Evolutionary conservation across 805 yeast species (phyloP).

Genomic region (Wickerhamiella australiensis): DNA sequence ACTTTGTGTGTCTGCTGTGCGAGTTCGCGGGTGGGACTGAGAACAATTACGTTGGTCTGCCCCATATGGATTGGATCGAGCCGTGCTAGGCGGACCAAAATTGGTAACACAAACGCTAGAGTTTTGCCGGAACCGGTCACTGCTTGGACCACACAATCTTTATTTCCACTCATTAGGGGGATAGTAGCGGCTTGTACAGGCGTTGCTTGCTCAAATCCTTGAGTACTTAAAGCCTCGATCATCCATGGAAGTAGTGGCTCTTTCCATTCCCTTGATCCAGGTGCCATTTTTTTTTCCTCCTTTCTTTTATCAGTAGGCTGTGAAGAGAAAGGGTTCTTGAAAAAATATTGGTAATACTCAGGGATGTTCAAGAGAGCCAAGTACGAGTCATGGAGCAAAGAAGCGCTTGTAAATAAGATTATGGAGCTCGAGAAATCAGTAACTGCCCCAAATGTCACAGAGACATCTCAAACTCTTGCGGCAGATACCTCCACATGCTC

Average conservation of each 20-base stretch:
- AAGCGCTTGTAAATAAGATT: slow-evolving; percentile 48
- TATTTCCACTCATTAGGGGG: slow-evolving; percentile 69
- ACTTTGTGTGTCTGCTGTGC: slow-evolving; percentile 50
- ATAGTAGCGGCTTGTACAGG: slow-evolving; percentile 95
- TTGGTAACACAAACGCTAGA: slow-evolving; percentile 73
- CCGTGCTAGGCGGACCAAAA: slow-evolving; percentile 30
- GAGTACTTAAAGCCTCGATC: slow-evolving; percentile 51
- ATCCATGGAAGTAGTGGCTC: slow-evolving; percentile 24
- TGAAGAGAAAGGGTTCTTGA: too few relatives aligned
- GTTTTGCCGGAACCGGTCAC: slow-evolving; percentile 99
- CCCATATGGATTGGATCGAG: slow-evolving; percentile 36
- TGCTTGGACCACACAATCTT: slow-evolving; percentile 94
- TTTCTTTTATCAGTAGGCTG: too few relatives aligned
- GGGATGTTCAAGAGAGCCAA: slow-evolving; percentile 7
- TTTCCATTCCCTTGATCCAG: slow-evolving; percentile 19
- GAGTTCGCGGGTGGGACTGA: slow-evolving; percentile 57
- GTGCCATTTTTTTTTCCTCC: slow-evolving; percentile 5
- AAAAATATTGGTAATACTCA: not conserved
- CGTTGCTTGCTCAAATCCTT: slow-evolving; percentile 76
- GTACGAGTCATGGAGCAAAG: slow-evolving; percentile 42
- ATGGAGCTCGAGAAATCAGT: slow-evolving; percentile 38
- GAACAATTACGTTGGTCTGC: slow-evolving; percentile 54
- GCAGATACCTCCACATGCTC: not conserved
- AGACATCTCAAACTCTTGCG: not conserved
- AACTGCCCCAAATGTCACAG: not conserved